Evolutionary conservation across 345 rosid genomes (phyloP), one percentile per base, ranked within the genome.

Genomic region (Kernera saxatilis): DNA sequence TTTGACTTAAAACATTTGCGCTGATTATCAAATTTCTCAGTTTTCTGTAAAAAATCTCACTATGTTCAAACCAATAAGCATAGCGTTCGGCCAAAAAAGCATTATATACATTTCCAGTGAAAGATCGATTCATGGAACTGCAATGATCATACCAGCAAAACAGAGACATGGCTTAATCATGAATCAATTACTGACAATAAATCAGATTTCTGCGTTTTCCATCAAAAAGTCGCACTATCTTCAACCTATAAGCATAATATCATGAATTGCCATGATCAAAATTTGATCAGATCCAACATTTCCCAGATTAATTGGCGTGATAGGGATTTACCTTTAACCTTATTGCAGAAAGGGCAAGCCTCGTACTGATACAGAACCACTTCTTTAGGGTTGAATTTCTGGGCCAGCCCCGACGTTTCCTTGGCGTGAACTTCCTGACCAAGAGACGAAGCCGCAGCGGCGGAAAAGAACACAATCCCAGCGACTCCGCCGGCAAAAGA

Each of bases 311-410:
- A 27, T 52, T 5, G 18, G n/a, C 30, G 19, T 21, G 64, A 56
- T 5, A 5, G 6, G 6, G 27, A 37, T 23, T 33, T 75, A 93
- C 95, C 93, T 89, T 86, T 91, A 59, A 91, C 87, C 80, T 94
- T 94, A 82, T 94, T 94, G 82, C 97, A 89, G 76, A 94, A 94
- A 73, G 97, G 96, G 74, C 96, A 94, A 57, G 99, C 97, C 69
- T 91, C 95, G 68, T 89, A 94, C 84, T 94, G 99, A 78, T 94
- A 94, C 7, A 91, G 85, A 57, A 91, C 87, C 9, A 91, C 89
- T 32, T 94, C 95, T 19, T 78, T 83, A 32, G 87, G 90, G 6
- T 69, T 60, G 40, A 84, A 78, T 68, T 80, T 88, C 54, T 77
- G 85, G 70, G 63, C 75, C 9, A 79, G 11, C 1, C 26, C 72